phyloP scores from a whole-genome alignment of 768 basidiomycete genomes.

The Boletus rex-veris region DNA sequence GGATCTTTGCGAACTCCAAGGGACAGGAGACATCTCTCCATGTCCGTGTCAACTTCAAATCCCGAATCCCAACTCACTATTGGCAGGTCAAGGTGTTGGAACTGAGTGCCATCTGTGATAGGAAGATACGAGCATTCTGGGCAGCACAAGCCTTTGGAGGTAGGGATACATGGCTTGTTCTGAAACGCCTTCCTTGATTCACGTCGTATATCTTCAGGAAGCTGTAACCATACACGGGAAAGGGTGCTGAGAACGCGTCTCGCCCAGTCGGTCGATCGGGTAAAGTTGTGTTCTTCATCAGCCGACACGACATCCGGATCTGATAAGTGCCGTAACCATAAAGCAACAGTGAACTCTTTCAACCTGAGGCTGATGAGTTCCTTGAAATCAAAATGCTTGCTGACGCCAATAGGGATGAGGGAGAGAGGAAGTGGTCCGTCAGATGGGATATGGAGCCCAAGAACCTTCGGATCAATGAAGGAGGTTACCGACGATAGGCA shows the following conservation, averaged over 20 bases:
- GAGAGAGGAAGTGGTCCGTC: constrained; percentile 77
- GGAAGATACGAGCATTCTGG: constrained; percentile 76
- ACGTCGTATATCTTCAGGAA: constrained; percentile 37
- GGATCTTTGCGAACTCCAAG: not conserved
- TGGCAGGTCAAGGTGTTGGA: not conserved
- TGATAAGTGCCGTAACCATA: constrained; percentile 69
- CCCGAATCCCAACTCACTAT: not conserved
- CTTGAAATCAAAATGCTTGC: constrained; percentile 50
- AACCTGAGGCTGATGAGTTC: constrained; percentile 64
- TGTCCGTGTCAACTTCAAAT: constrained; percentile 36
- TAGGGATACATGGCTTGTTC: constrained; percentile 41
- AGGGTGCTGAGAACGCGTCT: constrained; percentile 67
- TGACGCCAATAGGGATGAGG: constrained; percentile 42
- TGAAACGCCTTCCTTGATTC: constrained; percentile 36
- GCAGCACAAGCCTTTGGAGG: constrained; percentile 54
- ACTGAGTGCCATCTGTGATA: constrained; percentile 54
- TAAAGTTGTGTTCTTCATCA: constrained; percentile 54
- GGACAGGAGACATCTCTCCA: not conserved
- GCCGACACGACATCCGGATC: constrained; percentile 37
- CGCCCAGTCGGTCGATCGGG: constrained; percentile 63
- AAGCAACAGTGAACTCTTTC: constrained; percentile 63
- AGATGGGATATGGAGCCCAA: constrained; percentile 52
- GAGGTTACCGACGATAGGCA: constrained; percentile 60
- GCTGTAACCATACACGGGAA: constrained; percentile 63
- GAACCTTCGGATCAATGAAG: constrained; percentile 59